Conservation (phyloP, 2,329 filamentous ascomycete genomes). For the Arthrobotrys sinensis region DNA sequence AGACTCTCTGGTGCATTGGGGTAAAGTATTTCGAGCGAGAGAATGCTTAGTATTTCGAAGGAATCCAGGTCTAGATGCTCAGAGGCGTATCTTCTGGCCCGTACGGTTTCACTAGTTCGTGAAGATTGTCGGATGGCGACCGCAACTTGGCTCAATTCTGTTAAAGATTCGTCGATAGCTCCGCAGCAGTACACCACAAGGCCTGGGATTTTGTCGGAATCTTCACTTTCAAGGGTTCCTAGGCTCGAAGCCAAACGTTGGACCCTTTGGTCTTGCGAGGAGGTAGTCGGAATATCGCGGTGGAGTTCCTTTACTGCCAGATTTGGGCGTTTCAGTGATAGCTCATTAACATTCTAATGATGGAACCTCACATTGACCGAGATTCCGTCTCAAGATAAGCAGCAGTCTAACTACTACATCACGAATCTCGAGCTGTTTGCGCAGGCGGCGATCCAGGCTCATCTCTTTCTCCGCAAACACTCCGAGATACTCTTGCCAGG, state of each 20-base stretch:
- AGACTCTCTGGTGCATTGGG: slow-evolving; percentile 22
- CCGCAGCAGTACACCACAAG: neutral
- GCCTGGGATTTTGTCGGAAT: neutral
- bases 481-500: slow-evolving; percentile 19
- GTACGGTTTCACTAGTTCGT: neutral
- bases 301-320: too few species aligned
- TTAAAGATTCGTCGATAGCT: slow-evolving; percentile 16
- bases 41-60: slow-evolving; percentile 2
- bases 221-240: too few species aligned
- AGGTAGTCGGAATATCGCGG: too few species aligned
- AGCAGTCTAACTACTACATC: slow-evolving; percentile 9
- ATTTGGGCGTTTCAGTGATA: too few species aligned
- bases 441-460: neutral
- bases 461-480: slow-evolving; percentile 7
- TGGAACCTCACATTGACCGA: slow-evolving; percentile 21
- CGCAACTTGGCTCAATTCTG: slow-evolving; percentile 3
- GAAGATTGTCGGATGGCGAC: slow-evolving; percentile 21
- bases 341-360: too few species aligned
- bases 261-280: too few species aligned
- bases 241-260: too few species aligned
- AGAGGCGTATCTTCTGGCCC: slow-evolving; percentile 1
- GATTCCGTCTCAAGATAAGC: neutral
- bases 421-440: slow-evolving; percentile 11
- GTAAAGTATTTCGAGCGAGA: slow-evolving; percentile 8
- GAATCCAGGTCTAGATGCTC: neutral